Conservation (phyloP, 2,329 filamentous ascomycete genomes). For the Monosporascus sp. region DNA sequence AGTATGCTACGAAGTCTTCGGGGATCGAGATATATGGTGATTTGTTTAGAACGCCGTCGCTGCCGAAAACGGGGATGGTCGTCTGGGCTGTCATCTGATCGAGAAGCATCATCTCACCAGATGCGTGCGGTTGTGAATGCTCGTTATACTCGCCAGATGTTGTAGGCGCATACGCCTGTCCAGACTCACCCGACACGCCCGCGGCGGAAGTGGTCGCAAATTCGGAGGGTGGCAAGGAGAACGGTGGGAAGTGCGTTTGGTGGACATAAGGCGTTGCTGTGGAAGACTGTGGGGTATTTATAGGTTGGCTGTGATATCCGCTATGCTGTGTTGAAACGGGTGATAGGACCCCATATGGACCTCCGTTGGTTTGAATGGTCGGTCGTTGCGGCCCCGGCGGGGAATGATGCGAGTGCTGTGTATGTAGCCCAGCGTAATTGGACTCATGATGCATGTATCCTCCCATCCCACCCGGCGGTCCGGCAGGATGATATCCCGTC, state of each 20-base stretch:
- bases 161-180: slow-evolving; percentile 31
- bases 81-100: slow-evolving; percentile 59
- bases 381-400: slow-evolving; percentile 39
- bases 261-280: slow-evolving; percentile 44
- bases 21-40: slow-evolving; percentile 80
- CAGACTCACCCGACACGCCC: slow-evolving; percentile 28
- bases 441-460: slow-evolving; percentile 37
- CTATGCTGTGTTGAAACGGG: slow-evolving; percentile 43
- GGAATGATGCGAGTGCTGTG: slow-evolving; percentile 33
- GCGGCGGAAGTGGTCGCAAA: slow-evolving; percentile 39
- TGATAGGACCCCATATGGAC: slow-evolving; percentile 46
- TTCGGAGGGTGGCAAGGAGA: slow-evolving; percentile 57
- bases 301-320: slow-evolving; percentile 42
- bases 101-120: slow-evolving; percentile 52
- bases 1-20: slow-evolving; percentile 79
- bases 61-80: slow-evolving; percentile 81
- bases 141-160: slow-evolving; percentile 42
- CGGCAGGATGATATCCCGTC: slow-evolving; percentile 27
- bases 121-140: slow-evolving; percentile 34
- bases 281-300: slow-evolving; percentile 38
- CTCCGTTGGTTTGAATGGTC: slow-evolving; percentile 40
- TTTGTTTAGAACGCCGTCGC: slow-evolving; percentile 70
- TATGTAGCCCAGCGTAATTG: slow-evolving; percentile 26
- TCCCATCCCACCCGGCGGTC: slow-evolving; percentile 33
- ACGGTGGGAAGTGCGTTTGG: slow-evolving; percentile 57